Evolutionary conservation across 148 eudicot species (phyloP), one percentile per base, ranked within the genome.

Genomic region (Salicornia ramosissima): DNA sequence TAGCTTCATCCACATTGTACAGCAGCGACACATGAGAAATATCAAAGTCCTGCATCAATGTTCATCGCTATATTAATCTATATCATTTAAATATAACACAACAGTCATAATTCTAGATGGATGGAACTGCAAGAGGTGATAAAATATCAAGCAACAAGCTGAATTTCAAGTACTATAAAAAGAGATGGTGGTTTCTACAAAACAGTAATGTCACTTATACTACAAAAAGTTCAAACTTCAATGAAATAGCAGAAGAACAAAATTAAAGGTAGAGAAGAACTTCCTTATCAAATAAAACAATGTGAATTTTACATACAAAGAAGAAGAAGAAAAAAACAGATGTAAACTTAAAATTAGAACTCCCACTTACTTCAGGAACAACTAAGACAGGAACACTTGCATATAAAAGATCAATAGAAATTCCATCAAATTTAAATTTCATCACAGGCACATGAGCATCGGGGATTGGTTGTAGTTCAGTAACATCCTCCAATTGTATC

Each of bases 361-460:
- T 16, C 22, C 54, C 36, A 88, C 89, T 83, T 87, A 86, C 97
- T 75, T 88, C 88, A 59, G 97, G 97, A 45, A 88, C 86, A 14
- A 91, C 85, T 85, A 87, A 80, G 46, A 71, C 73, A 18, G 90
- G 82, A 64, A 85, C 80, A 67, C 95, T 88, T 33, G 97, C 95
- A 71, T 91, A 91, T 15, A 91, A 80, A 75, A 88, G 95, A 85
- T 91, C 97, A 77, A 91, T 81, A 57, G 88, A 81, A 51, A 91
- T 80, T 29, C 95, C 95, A 61, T 87, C 80, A 58, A 91, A 83
- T 75, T 91, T 91, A 69, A 91, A 87, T 80, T 80, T 88, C 95
- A 91, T 86, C 26, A 88, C 90, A 60, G 97, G 97, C 21, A 91
- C 95, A 81, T 88, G 92, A 39, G 97, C 97, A 79, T 87, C 91